Evolutionary conservation across 257 asterid species (phyloP).

Genomic region (Mitragyna speciosa): DNA sequence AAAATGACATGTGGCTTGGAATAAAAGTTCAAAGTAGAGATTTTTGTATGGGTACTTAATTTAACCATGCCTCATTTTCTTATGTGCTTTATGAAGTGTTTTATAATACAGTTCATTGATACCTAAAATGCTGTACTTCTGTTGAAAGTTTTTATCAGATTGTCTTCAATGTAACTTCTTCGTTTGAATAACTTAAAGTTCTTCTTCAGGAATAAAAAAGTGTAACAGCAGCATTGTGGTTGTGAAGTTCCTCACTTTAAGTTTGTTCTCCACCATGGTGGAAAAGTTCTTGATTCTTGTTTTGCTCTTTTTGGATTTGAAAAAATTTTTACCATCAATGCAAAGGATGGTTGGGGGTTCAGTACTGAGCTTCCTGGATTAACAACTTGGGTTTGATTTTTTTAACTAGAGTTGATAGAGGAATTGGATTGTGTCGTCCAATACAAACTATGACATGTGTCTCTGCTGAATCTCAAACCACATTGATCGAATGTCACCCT

Average conservation of each 20-base stretch:
- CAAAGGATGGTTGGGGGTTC: background rate
- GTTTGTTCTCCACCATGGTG: background rate
- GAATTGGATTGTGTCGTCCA: background rate
- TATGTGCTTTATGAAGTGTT: background rate
- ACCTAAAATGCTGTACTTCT: no score
- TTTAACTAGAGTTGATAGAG: background rate
- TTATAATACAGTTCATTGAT: no score
- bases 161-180: background rate
- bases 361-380: background rate
- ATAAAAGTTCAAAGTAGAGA: no score
- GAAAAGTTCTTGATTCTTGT: background rate
- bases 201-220: no score
- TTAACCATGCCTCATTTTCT: background rate
- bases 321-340: no score
- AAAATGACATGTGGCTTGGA: no score
- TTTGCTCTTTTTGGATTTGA: background rate
- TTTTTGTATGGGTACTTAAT: no score
- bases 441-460: background rate
- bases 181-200: background rate
- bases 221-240: no score
- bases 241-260: no score
- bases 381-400: background rate
- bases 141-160: no score
- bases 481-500: background rate
- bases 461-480: background rate